A percentile compares a stretch with the other conserved stretches of the same genome.
phyloP scores from a whole-genome alignment of 2,329 filamentous ascomycete genomes.

The Pseudomassariella vexata region DNA sequence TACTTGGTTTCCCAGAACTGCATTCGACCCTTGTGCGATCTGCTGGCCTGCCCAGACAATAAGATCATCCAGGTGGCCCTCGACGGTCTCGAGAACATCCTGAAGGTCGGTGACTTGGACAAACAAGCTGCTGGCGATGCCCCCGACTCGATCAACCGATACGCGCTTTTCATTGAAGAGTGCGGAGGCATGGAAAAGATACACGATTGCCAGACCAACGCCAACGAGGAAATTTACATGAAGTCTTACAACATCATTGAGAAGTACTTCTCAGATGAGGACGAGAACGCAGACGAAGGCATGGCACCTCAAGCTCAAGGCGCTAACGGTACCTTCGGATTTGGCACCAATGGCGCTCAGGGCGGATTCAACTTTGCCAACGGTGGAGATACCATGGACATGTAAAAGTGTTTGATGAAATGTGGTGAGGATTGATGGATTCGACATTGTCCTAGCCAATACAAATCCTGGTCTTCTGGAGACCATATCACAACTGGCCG shows the following conservation, averaged over 20 bases:
- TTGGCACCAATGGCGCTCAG: constrained; percentile 60
- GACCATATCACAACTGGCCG: too few relatives aligned
- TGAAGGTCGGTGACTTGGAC: constrained; percentile 98
- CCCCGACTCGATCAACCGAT: constrained; percentile 83
- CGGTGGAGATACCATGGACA: constrained; percentile 59
- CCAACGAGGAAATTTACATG: constrained; percentile 99
- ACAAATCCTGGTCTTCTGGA: too few relatives aligned
- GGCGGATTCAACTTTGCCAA: constrained; percentile 93
- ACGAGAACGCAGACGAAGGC: constrained; percentile 81
- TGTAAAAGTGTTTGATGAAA: constrained; percentile 36
- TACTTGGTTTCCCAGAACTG: constrained; percentile 91
- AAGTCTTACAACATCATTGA: constrained; percentile 99
- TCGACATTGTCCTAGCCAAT: neutral
- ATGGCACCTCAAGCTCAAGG: constrained; percentile 66
- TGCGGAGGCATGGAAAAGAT: constrained; percentile 99
- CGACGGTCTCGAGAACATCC: constrained; percentile 96
- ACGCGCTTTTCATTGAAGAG: constrained; percentile 97
- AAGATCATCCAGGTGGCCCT: constrained; percentile 99
- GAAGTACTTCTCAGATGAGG: constrained; percentile 99
- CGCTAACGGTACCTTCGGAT: constrained; percentile 69
- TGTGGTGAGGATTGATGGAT: neutral
- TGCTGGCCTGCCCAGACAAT: constrained; percentile 94
- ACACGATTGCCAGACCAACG: constrained; percentile 99
- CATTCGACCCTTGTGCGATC: constrained; percentile 95
- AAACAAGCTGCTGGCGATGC: constrained; percentile 79